Evolutionary conservation across 768 basidiomycete genomes (phyloP).

Genomic region (Kwoniella sp.): DNA sequence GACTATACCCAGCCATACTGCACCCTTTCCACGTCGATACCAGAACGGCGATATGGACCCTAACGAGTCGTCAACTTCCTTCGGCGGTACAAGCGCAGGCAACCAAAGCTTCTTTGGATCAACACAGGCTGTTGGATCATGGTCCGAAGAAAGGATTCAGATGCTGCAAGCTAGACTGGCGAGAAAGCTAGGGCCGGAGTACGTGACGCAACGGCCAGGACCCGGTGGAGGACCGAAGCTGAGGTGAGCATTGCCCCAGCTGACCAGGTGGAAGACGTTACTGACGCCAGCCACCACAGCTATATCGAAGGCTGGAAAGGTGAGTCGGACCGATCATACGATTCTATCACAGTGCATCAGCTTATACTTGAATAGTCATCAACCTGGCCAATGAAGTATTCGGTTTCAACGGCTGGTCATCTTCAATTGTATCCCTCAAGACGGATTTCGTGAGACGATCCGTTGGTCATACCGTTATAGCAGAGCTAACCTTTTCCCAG

Average conservation of each 20-base stretch:
- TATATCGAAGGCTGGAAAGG: slow-evolving; percentile 91
- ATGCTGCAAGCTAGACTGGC: slow-evolving; percentile 73
- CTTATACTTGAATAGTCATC: slow-evolving; percentile 57
- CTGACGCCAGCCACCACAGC: slow-evolving; percentile 21
- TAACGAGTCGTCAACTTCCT: slow-evolving; percentile 10
- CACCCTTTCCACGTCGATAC: slow-evolving; percentile 5
- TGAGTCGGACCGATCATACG: slow-evolving; percentile 11
- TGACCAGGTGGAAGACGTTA: background rate
- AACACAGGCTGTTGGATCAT: slow-evolving; percentile 56
- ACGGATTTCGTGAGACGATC: slow-evolving; percentile 51
- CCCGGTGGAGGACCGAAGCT: slow-evolving; percentile 76
- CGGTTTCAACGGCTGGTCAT: slow-evolving; percentile 95
- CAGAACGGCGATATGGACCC: slow-evolving; percentile 7
- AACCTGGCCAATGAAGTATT: slow-evolving; percentile 98
- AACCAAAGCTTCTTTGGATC: slow-evolving; percentile 17
- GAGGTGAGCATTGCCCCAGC: slow-evolving; percentile 54
- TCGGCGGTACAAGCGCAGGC: background rate
- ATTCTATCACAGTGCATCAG: background rate
- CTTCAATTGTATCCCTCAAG: slow-evolving; percentile 66
- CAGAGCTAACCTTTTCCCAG: slow-evolving; percentile 26
- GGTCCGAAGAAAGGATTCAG: slow-evolving; percentile 64
- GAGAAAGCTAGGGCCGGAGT: slow-evolving; percentile 90
- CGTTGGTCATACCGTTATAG: slow-evolving; percentile 13
- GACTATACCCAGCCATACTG: slow-evolving; percentile 12
- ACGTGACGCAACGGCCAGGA: slow-evolving; percentile 79